Conservation (phyloP, 495 filamentous ascomycete genomes). For the Penicillium manginii region DNA sequence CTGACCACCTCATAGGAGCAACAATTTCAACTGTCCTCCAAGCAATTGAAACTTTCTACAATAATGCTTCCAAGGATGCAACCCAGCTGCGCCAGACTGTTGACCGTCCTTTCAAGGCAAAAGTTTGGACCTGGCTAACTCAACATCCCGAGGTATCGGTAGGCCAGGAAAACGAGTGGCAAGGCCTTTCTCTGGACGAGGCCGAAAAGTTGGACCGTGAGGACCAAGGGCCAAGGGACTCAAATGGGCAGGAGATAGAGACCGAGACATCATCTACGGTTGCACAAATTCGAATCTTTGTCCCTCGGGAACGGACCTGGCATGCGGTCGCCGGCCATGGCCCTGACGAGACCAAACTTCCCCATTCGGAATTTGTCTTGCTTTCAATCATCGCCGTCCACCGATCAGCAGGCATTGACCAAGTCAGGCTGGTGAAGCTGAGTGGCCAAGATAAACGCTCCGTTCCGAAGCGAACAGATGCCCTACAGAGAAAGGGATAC, state of each 20-base stretch:
- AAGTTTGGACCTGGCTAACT: slow-evolving; percentile 61
- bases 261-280: neutral
- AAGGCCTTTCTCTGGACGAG: slow-evolving; percentile 50
- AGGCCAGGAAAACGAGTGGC: slow-evolving; percentile 43
- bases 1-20: slow-evolving; percentile 41
- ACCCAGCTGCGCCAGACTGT: slow-evolving; percentile 34
- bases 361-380: slow-evolving; percentile 69
- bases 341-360: slow-evolving; percentile 69
- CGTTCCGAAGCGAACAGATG: slow-evolving; percentile 78
- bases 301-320: slow-evolving; percentile 72
- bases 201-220: slow-evolving; percentile 33
- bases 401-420: slow-evolving; percentile 71
- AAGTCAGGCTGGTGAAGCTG: slow-evolving; percentile 72
- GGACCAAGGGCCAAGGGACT: slow-evolving; percentile 2
- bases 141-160: slow-evolving; percentile 57
- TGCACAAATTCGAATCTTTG: slow-evolving; percentile 52
- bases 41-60: slow-evolving; percentile 46
- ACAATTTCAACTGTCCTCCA: slow-evolving; percentile 42
- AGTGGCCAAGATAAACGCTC: slow-evolving; percentile 91
- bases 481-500: slow-evolving; percentile 76
- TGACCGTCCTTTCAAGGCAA: slow-evolving; percentile 54
- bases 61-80: slow-evolving; percentile 25
- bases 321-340: slow-evolving; percentile 78
- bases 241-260: slow-evolving; percentile 10
- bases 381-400: slow-evolving; percentile 80